Evolutionary conservation across 768 basidiomycete genomes (phyloP).

Genomic region (Strobilomyces dryophilus): DNA sequence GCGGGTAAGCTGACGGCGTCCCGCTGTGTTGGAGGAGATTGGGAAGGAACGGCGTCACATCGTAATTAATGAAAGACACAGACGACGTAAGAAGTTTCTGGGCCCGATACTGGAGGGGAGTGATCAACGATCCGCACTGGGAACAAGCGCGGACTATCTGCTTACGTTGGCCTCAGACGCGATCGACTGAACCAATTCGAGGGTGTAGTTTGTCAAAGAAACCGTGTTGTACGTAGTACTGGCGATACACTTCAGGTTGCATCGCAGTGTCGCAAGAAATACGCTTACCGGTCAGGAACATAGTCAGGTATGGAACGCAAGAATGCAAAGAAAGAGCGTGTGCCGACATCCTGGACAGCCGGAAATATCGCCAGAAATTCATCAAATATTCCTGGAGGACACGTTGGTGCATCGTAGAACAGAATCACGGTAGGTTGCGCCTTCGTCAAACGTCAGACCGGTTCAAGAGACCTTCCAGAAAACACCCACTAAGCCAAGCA

Average conservation of each 20-base stretch:
- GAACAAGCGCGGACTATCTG: too few species aligned
- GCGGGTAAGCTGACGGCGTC: too few species aligned
- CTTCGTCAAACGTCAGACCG: background rate
- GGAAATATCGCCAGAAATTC: slow-evolving; percentile 23
- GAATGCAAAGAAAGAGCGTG: slow-evolving; percentile 14
- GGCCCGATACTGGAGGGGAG: too few species aligned
- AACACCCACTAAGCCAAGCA: background rate
- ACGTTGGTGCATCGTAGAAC: background rate
- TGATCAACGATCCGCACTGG: too few species aligned
- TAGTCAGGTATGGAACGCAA: slow-evolving; percentile 2
- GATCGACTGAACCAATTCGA: too few species aligned
- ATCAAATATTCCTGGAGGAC: background rate
- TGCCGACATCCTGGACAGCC: slow-evolving; percentile 2
- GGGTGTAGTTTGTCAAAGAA: too few species aligned
- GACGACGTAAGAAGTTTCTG: too few species aligned
- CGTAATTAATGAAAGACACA: too few species aligned
- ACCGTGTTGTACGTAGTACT: too few species aligned
- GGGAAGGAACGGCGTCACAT: too few species aligned
- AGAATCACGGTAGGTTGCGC: background rate
- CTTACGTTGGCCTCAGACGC: too few species aligned
- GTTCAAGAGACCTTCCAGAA: background rate
- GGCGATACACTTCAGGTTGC: background rate
- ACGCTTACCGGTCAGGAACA: slow-evolving; percentile 1
- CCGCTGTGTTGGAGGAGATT: too few species aligned
- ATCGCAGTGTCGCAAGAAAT: background rate